Evolutionary conservation across 306 rosid species (phyloP), one percentile per base, ranked within the genome.

Genomic region (Canavalia gladiata): DNA sequence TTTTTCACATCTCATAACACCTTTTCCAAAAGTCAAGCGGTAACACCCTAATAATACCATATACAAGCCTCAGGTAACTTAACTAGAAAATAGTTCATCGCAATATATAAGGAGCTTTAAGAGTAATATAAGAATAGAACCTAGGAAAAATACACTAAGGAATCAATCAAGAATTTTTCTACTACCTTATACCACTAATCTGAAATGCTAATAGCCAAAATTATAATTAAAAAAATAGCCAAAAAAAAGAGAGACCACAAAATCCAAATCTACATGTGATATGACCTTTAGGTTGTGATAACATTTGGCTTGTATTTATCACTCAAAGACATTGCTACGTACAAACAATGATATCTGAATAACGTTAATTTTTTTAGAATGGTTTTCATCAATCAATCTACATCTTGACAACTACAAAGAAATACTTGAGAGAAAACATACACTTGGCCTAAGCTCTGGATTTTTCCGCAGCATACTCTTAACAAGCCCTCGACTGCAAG

Each of bases 381-480:
- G 59, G 30, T 62, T 76, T 70, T 63, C 55, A 52, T 12, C 33
- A 63, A 42, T 18, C 54, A 70, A 78, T 76, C 30, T 31, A 46
- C 30, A 67, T 65, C 2, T 65, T 56, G 51, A 74, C 4, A 59
- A 35, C 67, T 18, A 58, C 41, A 75, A 77, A 8, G 6, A 46
- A 66, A 74, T 59, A 37, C 55, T 68, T 18, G 10, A 73, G 43
- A 84, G 72, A 76, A 78, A 73, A 89, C 98, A 58, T 93, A 93
- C 99, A 85, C 94, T 93, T 43, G 99, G 99, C 68, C 99, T 86
- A 83, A 88, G 94, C 89, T 93, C 98, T 5, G 99, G 98, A 83
- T 93, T 95, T 84, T 90, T 95, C 82, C 99, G 96, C 83, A 95
- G 92, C 99, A 93, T 93, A 82, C 93, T 93, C 85, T 95, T 93